Conservation (phyloP, 208 protist species). For the Trypanosoma melophagium region DNA sequence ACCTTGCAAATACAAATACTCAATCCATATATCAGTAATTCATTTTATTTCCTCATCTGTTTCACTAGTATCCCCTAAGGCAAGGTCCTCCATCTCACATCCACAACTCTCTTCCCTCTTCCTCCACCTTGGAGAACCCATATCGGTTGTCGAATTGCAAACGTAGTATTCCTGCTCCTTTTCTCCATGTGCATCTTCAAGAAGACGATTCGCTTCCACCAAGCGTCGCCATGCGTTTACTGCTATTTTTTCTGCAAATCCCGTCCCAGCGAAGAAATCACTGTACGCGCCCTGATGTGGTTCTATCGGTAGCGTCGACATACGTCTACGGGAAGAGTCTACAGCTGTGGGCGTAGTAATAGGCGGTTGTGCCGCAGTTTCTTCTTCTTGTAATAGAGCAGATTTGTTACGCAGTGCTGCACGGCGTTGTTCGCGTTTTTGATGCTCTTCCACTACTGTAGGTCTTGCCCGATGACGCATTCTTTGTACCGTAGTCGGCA, state of each 20-base stretch:
- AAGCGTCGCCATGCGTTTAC: conserved; percentile 9
- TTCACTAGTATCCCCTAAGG: not conserved
- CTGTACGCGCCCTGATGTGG: conserved; percentile 3
- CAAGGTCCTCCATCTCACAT: conserved; percentile 12
- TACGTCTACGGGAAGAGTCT: too few relatives aligned
- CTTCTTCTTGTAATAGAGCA: not conserved
- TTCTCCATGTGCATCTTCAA: not conserved
- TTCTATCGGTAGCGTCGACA: conserved; percentile 3
- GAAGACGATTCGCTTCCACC: not conserved
- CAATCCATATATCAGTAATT: not conserved
- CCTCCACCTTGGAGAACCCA: not conserved
- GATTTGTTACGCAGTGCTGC: conserved; percentile 10
- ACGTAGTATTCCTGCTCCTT: conserved; percentile 9
- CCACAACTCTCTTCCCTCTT: conserved; percentile 2
- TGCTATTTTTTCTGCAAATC: not conserved
- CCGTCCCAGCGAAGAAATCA: conserved; percentile 10
- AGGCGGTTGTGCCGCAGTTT: too few relatives aligned
- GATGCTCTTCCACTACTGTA: conserved; percentile 29
- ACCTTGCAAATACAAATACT: not conserved
- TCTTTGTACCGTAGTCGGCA: conserved; percentile 33
- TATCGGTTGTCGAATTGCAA: not conserved
- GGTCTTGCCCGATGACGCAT: conserved; percentile 38
- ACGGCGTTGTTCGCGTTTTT: conserved; percentile 20
- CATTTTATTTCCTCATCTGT: not conserved
- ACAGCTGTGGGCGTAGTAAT: too few relatives aligned